Evolutionary conservation across 176 grass and related monocot species (phyloP), one percentile per base, ranked within the genome.

Genomic region (Coix lacrymajobi): DNA sequence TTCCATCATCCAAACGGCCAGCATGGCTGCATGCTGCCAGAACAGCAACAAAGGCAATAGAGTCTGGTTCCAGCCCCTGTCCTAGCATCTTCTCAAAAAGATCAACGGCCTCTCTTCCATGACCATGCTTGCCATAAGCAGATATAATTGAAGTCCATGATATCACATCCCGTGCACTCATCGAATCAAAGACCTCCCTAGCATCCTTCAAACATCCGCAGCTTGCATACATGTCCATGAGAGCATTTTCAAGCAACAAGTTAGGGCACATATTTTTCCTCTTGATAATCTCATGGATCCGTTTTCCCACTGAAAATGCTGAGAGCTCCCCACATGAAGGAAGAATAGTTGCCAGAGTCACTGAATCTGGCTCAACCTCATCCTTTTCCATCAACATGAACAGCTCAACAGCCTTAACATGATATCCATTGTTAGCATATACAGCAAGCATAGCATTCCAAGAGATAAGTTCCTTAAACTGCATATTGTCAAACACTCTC

Each of bases 381-480:
- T 85, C 79, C 75, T 89, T 88, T 86, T 94, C 91, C 91, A 90
- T 92, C 70, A 62, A 65, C 75, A 69, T 70, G 75, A 91, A 94
- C 32, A 97, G 70, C 26, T 97, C 91, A 49, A 88, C 73, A 9
- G 87, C 94, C 76, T 97, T 83, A 31, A 52, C 67, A 76, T 88
- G 78, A 83, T 79, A 83, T 6, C 34, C 81, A 79, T 94, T 94
- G 84, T 91, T 92, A 30, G 85, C 63, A 74, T 92, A 94, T 38
- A 91, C 86, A 24, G 94, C 70, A 3, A 97, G 90, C 91, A 97
- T 97, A 14, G 89, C 91, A 68, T 97, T 97, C 89, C 91, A 97
- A 60, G 89, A 83, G 75, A 97, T 83, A 68, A 88, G 71, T 22
- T 70, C 82, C 75, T 85, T 92, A 1, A 73, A 79, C 33, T 19